Percentiles rank a stretch among this genome's conserved stretches.
Conservation (phyloP, 2,329 filamentous ascomycete genomes). For the Penicillium thymicola region DNA sequence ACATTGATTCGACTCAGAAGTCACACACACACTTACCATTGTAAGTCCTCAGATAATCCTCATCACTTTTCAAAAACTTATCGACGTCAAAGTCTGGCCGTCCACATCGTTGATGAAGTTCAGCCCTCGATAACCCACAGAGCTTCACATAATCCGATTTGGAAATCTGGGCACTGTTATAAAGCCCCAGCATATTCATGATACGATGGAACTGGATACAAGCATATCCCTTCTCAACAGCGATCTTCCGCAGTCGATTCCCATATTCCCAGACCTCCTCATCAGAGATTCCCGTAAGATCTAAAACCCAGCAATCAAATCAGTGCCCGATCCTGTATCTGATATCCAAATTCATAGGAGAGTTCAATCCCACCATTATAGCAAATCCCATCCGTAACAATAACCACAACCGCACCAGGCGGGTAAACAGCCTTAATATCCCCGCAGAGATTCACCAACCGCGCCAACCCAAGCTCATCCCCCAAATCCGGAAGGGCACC, state of each 20-base stretch:
- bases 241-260: constrained; percentile 8
- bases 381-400: constrained; percentile 10
- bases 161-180: background rate
- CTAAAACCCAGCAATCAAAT: background rate
- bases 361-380: constrained; percentile 2
- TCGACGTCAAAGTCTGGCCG: constrained; percentile 4
- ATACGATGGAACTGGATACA: constrained; percentile 8
- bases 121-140: background rate
- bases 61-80: constrained; percentile 3
- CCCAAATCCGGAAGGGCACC: constrained; percentile 1
- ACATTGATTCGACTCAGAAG: background rate
- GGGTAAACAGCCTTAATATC: constrained; percentile 7
- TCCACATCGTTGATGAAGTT: constrained; percentile 5
- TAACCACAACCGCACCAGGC: constrained; percentile 6
- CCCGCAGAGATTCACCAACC: constrained; percentile 6
- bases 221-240: constrained; percentile 4
- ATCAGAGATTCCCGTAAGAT: constrained; percentile 8
- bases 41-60: constrained; percentile 9
- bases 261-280: constrained; percentile 12
- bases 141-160: constrained; percentile 6
- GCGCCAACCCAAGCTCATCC: constrained; percentile 8
- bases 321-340: background rate
- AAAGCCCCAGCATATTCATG: constrained; percentile 7
- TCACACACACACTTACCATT: background rate
- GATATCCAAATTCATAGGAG: background rate